Evolutionary conservation across 75 land plant genomes (phyloP), one percentile per base, ranked within the genome.

Genomic region (Chamaecyparis obtusa): DNA sequence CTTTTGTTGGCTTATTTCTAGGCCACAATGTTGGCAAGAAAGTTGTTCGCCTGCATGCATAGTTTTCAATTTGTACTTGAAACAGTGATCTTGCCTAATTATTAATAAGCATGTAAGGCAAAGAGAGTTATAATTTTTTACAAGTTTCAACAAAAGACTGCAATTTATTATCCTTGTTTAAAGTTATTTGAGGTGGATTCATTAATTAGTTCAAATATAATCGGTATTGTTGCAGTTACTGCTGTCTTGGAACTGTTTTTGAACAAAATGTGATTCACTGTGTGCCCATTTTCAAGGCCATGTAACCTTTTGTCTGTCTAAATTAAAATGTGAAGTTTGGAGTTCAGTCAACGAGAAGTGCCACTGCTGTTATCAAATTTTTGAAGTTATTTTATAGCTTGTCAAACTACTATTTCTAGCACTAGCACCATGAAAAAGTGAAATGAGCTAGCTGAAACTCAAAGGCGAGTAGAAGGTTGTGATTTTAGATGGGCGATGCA

Each of bases 21-120:
- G 96, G 96, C 43, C 77, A 87, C n/a, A 94, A 94, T 55, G 77
- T 91, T 35, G 95, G 96, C 21, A 95, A 95, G 88, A 90, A 87
- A 83, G 76, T 92, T 71, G 89, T 93, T 6, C 79, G 83, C 21
- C 81, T 93, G 30, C 80, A 85, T 39, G 87, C 86, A 24, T 90
- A 81, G n/a, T 27, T 74, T 64, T 64, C 13, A 74, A 32, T 74
- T 74, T 74, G 33, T 74, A 33, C 4, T 33, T 1, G 16, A 74
- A 32, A 74, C 5, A 11, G 33, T 33, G 13, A 33, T 32, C 76
- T 32, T 74, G 3, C 76, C 69, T 74, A 33, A 32, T 74, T 74
- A 74, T 74, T 74, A 4, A 33, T 74, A 74, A 74, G 36, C 76
- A 74, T 30, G 32, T 71, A 71, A 30, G 14, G 7, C 35, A 11